Percentiles rank a stretch among this genome's conserved stretches.
Evolutionary conservation across 495 filamentous ascomycete genomes (phyloP).

Genomic region (Aspergillus campestris): DNA sequence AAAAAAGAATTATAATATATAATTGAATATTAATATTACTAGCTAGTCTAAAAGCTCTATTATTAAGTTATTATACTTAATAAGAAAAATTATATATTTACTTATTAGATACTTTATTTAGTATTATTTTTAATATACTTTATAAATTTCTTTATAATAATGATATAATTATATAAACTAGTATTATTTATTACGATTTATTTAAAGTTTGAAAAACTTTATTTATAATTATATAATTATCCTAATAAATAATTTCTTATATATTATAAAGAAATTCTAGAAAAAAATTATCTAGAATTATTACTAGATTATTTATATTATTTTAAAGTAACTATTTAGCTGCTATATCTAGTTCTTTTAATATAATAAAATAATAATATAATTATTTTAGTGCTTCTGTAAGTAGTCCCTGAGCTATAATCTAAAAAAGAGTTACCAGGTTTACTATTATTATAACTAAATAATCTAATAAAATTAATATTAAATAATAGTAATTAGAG

Average conservation of each 20-base stretch:
- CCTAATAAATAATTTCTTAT: background rate
- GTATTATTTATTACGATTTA: background rate
- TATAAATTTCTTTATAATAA: constrained; percentile 2
- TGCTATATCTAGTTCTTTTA: background rate
- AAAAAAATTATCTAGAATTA: background rate
- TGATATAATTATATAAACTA: background rate
- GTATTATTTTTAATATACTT: background rate
- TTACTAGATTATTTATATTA: background rate
- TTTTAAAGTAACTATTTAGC: too few relatives aligned
- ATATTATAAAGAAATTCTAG: background rate
- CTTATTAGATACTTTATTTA: too few relatives aligned
- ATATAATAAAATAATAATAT: too few relatives aligned
- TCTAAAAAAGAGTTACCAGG: constrained; percentile 1
- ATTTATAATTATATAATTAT: background rate
- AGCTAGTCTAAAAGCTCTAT: too few relatives aligned
- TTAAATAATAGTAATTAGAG: too few relatives aligned
- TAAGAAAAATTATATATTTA: background rate
- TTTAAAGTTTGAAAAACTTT: background rate
- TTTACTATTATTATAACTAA: too few relatives aligned
- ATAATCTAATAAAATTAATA: too few relatives aligned
- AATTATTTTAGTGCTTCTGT: background rate
- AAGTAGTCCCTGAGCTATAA: background rate
- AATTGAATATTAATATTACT: too few relatives aligned
- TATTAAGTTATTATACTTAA: background rate
- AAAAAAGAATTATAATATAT: too few relatives aligned